phyloP scores from a whole-genome alignment of 2,329 filamentous ascomycete species.

The Colletotrichum falcatum region DNA sequence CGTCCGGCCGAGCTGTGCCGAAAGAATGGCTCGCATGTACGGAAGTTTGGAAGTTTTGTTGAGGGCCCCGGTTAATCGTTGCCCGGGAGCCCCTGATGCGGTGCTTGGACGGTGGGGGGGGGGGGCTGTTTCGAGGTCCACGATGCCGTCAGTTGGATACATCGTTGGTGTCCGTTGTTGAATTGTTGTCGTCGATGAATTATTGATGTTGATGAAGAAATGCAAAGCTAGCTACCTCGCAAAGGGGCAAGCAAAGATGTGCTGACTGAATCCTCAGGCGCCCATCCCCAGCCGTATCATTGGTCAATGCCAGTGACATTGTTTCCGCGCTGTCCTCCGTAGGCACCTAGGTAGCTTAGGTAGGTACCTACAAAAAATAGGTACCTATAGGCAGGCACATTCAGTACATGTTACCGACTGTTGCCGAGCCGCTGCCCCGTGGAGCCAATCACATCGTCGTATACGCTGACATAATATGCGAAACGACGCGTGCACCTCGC shows the following conservation, averaged over 20 bases:
- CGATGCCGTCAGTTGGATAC: too few species aligned
- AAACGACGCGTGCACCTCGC: background rate
- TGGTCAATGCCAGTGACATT: too few species aligned
- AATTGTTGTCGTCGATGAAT: too few species aligned
- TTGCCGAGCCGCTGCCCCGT: constrained; percentile 18
- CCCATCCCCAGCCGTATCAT: background rate
- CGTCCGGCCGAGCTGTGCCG: constrained; percentile 40
- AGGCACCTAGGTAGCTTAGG: background rate
- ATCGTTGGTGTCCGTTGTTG: too few species aligned
- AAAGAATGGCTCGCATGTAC: constrained; percentile 37
- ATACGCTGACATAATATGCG: background rate
- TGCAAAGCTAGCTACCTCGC: background rate
- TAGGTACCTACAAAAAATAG: too few species aligned
- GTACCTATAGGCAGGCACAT: too few species aligned
- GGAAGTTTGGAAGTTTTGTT: constrained; percentile 33
- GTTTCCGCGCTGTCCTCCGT: too few species aligned
- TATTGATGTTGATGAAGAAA: background rate
- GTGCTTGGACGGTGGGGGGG: constrained; percentile 7
- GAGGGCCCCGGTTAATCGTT: constrained; percentile 18
- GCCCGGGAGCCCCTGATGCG: background rate
- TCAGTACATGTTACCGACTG: constrained; percentile 26
- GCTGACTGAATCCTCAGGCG: background rate
- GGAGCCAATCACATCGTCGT: constrained; percentile 15
- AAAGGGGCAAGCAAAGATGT: constrained; percentile 11
- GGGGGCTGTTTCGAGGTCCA: background rate